Percentiles rank a stretch among this genome's conserved stretches.
These are phyloP conservation scores for Cercophora samala DNA, from an alignment of 495 filamentous ascomycete genomes.

Conservation along the genomic window DNA sequence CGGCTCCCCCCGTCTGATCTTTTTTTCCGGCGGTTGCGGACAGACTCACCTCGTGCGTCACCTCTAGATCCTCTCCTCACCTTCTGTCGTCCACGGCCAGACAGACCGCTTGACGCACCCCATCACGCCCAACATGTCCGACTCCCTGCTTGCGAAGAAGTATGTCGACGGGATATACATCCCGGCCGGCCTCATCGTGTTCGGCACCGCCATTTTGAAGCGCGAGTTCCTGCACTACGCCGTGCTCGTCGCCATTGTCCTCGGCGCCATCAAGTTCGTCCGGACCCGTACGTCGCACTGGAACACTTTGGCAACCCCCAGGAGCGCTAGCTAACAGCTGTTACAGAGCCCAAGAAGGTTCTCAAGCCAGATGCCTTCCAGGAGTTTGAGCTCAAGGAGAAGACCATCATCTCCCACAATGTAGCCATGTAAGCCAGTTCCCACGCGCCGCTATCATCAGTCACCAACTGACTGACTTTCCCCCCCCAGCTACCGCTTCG, in stretches of 20 bases:
- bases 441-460: not conserved
- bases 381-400: conserved; percentile 83
- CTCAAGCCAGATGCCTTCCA: conserved; percentile 86
- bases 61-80: not conserved
- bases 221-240: conserved; percentile 73
- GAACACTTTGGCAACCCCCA: conserved; percentile 4
- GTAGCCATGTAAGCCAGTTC: conserved; percentile 70
- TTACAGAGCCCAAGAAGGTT: conserved; percentile 67
- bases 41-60: not conserved
- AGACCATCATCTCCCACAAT: conserved; percentile 92
- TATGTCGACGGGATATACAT: conserved; percentile 76
- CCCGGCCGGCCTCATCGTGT: conserved; percentile 74
- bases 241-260: conserved; percentile 54
- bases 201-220: conserved; percentile 74
- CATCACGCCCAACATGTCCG: conserved; percentile 23
- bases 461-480: conserved; percentile 21
- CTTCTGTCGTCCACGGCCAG: not conserved
- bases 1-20: conserved; percentile 12
- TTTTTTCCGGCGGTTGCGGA: not conserved
- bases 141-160: conserved; percentile 35
- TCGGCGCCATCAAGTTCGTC: conserved; percentile 64
- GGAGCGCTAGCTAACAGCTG: conserved; percentile 25
- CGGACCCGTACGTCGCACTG: conserved; percentile 47
- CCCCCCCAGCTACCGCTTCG: conserved; percentile 72
- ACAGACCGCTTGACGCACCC: conserved; percentile 10